phyloP scores from a whole-genome alignment of 2,329 filamentous ascomycete species.

The Fusarium coffeatum region DNA sequence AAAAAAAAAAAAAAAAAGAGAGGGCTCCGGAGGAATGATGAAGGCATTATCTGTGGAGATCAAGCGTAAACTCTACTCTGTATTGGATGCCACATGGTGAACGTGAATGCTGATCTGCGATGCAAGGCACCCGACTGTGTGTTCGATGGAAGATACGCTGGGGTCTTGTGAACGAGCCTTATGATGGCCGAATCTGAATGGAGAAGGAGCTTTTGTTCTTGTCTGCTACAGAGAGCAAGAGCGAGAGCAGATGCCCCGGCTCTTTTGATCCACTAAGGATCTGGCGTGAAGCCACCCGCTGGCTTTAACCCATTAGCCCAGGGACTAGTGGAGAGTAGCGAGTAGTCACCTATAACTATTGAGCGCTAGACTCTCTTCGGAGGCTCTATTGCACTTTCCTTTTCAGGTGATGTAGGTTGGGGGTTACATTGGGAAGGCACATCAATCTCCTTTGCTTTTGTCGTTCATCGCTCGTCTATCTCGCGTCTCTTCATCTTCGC shows the following conservation, averaged over 20 bases:
- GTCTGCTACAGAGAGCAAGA: not conserved
- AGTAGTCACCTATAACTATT: not conserved
- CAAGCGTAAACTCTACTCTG: not conserved
- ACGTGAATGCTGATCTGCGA: not conserved
- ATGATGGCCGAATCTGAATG: constrained; percentile 1
- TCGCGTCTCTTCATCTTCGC: not conserved
- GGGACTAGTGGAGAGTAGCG: not conserved
- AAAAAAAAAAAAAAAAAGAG: too few relatives aligned
- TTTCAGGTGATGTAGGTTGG: constrained; percentile 5
- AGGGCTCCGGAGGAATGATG: constrained; percentile 5
- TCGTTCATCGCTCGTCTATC: not conserved
- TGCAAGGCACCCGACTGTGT: constrained; percentile 20
- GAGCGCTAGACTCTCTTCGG: constrained; percentile 32
- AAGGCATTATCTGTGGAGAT: constrained; percentile 13
- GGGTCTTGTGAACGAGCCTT: constrained; percentile 15
- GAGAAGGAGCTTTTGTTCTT: not conserved
- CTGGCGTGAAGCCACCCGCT: constrained; percentile 31
- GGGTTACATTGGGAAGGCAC: constrained; percentile 5
- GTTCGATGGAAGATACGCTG: not conserved
- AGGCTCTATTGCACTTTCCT: constrained; percentile 5
- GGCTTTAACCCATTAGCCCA: not conserved
- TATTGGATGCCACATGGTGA: constrained; percentile 5
- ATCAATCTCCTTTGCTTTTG: constrained; percentile 22
- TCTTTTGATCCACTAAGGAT: not conserved
- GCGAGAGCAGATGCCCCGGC: not conserved